phyloP scores from a whole-genome alignment of 2,329 filamentous ascomycete species.

The Apiospora kogelbergensis region DNA sequence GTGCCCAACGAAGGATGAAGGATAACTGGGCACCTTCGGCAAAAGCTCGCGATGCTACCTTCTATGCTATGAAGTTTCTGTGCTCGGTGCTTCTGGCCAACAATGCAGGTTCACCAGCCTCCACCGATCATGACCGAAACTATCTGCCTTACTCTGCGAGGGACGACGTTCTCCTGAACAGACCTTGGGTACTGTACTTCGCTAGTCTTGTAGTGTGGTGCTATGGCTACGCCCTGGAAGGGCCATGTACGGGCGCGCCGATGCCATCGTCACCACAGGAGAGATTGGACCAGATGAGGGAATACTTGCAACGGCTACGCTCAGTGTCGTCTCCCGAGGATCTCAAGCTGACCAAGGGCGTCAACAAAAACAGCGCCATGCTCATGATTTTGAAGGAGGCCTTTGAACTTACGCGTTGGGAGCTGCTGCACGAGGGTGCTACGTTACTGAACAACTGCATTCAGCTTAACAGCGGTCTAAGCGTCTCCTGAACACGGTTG shows the following conservation, averaged over 20 bases:
- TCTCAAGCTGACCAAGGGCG: constrained; percentile 68
- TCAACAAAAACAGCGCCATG: constrained; percentile 81
- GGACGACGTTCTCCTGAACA: constrained; percentile 85
- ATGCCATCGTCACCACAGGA: constrained; percentile 61
- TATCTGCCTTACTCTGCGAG: constrained; percentile 71
- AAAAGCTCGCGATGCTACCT: constrained; percentile 85
- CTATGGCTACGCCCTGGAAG: constrained; percentile 89
- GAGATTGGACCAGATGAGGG: constrained; percentile 74
- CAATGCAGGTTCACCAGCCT: constrained; percentile 37
- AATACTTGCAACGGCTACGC: constrained; percentile 72
- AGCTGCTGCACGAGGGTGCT: constrained; percentile 85
- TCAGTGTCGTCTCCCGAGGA: constrained; percentile 74
- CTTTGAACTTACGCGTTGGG: constrained; percentile 84
- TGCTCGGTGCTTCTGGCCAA: constrained; percentile 76
- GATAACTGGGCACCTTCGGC: constrained; percentile 87
- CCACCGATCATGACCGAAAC: constrained; percentile 36
- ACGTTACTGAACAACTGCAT: constrained; percentile 81
- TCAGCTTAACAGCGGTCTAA: constrained; percentile 43
- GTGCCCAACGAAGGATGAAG: constrained; percentile 80
- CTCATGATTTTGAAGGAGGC: constrained; percentile 79
- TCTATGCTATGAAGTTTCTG: constrained; percentile 87
- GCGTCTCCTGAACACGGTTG: background rate
- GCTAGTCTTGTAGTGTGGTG: constrained; percentile 91
- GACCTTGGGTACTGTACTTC: constrained; percentile 95
- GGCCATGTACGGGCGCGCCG: constrained; percentile 58